Base-by-base conservation (phyloP, 345 rosid species). In the Eutrema heterophyllum region DNA sequence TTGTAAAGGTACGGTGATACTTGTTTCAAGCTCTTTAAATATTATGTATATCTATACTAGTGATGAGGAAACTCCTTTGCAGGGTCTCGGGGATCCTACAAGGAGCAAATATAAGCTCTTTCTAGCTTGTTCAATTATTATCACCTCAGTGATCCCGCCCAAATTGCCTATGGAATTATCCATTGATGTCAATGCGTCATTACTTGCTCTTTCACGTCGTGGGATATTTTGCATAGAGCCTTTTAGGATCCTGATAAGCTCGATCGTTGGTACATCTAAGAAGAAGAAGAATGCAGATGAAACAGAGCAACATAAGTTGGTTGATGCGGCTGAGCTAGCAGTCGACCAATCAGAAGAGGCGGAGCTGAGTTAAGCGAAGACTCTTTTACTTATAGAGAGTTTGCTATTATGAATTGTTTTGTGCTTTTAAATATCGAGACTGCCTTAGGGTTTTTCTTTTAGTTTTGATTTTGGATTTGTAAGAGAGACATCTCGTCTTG, bases 201-300 rank as follows among this genome's bases (percentile, higher is more conserved):
- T 96, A 82, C 88, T 96, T 79, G 97, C 97, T 30, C 82, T 96
- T 80, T 92, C 97, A 30, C 89, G 97, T 14, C 92, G 93, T 61
- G 99, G 99, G 67, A 96, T 96, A 76, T 96, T 90, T 83, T 96
- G 99, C 80, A 96, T 98, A 1, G 99, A 96, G 75, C 99, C 99
- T 64, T 96, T 96, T 74, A 89, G 99, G 72, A 96, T 96, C 63
- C 99, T 21, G 24, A 21, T 21, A 21, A 21, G 24, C 24, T 21
- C 24, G 24, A 21, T 21, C 24, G 24, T 21, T 1, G 24, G 0
- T 21, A 21, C 24, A 1, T 21, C 24, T 2, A 21, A 2, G 24
- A 21, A 21, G 24, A 21, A 21, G 24, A 21, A 21, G 2, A 21
- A 21, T 1, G 1, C 24, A 21, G 24, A 21, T 21, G 24, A 21